A percentile compares a stretch with the other conserved stretches of the same genome.
Conservation (phyloP, 352 stramenopile species). For the Aphanomyces stellatus region DNA sequence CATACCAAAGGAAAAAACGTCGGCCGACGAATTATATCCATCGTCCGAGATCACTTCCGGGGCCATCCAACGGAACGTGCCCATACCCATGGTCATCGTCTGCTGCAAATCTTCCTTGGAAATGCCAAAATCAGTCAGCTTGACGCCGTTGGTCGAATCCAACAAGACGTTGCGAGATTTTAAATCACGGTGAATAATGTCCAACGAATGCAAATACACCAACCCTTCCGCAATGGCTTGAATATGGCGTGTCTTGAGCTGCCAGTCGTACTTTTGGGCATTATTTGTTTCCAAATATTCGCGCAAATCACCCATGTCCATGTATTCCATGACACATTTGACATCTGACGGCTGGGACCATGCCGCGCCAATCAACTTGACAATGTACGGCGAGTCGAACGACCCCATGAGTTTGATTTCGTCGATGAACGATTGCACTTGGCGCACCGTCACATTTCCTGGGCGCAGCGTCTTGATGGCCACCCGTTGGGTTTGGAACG, state of each 20-base stretch:
- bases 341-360: constrained; percentile 50
- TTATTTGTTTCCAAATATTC: constrained; percentile 22
- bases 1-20: constrained; percentile 56
- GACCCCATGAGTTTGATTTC: constrained; percentile 45
- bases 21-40: constrained; percentile 37
- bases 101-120: not conserved
- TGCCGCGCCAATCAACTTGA: constrained; percentile 41
- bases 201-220: constrained; percentile 1
- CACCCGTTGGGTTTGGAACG: not conserved
- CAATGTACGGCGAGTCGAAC: constrained; percentile 39
- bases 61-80: constrained; percentile 51
- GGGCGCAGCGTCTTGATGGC: not conserved
- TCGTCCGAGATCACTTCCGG: constrained; percentile 55
- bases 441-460: constrained; percentile 26
- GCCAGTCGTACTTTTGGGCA: not conserved
- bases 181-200: not conserved
- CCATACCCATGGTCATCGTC: not conserved
- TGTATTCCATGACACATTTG: constrained; percentile 55
- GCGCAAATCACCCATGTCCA: constrained; percentile 41
- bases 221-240: not conserved
- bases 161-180: not conserved
- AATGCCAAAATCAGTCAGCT: constrained; percentile 2
- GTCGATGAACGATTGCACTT: constrained; percentile 36
- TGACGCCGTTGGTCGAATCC: not conserved
- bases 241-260: not conserved